Percentiles rank a stretch among this genome's conserved stretches.
phyloP scores from a whole-genome alignment of 1,284 basidiomycete species.

The Cutaneotrichosporon sp. region DNA sequence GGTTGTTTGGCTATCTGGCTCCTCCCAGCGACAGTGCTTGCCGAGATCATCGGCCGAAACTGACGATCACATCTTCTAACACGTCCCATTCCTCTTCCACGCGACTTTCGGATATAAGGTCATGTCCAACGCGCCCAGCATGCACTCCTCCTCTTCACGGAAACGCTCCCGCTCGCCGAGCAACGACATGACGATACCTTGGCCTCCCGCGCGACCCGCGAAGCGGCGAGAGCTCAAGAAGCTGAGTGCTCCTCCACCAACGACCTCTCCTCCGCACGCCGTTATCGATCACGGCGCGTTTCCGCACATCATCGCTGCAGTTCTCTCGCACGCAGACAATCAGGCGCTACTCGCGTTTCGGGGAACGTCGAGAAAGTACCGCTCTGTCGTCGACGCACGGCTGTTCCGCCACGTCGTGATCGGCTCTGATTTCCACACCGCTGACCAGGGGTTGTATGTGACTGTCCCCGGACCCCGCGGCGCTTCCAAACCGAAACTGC shows the following conservation, averaged over 20 bases:
- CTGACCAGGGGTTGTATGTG: slow-evolving; percentile 1
- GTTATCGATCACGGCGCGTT: slow-evolving; percentile 1
- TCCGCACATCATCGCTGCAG: background rate
- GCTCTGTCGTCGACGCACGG: background rate
- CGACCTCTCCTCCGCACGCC: background rate
- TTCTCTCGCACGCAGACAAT: background rate
- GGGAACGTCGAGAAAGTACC: background rate
- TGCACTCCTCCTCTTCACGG: no score
- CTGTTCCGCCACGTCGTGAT: slow-evolving; percentile 2
- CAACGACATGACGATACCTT: no score
- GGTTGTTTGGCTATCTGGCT: background rate
- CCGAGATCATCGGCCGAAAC: no score
- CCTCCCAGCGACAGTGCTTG: background rate
- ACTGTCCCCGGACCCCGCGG: background rate
- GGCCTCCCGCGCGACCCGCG: no score
- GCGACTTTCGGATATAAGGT: no score
- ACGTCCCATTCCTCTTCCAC: no score
- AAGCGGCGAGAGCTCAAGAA: no score
- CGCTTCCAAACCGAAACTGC: background rate
- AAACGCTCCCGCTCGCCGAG: no score
- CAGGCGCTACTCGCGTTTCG: background rate
- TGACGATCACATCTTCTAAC: no score
- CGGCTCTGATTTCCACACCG: background rate
- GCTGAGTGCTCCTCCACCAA: no score
- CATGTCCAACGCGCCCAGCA: no score